Base-by-base conservation (phyloP, 2,329 filamentous ascomycete species). In the Xylariaceae sp. region DNA sequence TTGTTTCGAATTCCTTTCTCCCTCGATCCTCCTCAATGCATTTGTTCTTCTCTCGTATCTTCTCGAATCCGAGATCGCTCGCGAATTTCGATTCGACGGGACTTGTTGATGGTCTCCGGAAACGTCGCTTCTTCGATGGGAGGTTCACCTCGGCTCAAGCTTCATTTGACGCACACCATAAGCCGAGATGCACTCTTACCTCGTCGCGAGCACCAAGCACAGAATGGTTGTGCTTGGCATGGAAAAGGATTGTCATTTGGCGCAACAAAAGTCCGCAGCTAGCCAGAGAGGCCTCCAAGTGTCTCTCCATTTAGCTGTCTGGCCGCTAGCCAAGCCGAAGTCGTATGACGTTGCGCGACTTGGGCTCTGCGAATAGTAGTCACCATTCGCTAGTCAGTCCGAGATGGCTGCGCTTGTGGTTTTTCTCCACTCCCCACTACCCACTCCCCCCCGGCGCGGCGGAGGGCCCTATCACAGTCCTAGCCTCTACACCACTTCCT, bases 311-410 rank as follows among this genome's bases (percentile, higher is more conserved):
- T 8, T 4, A 3, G 3, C 18, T 6, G 7, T 6, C 10, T 51
- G 11, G 18, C 49, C 49, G 49, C 49, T 51, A 35, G 58, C 58
- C 58, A 61, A 62, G 60, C 37, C 58, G 44, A 53, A 52, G 58
- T 62, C 60, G 61, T 61, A 59, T 62, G 60, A 63, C 58, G 57
- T 64, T 54, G 55, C 49, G 60, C 58, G 61, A 49, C 48, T 52
- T 60, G 60, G 56, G 55, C 58, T 59, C 49, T 53, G 52, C 54
- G 45, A 30, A 51, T 53, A 56, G 52, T 58, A 35, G 53, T 54
- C 56, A 55, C 57, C 53, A 64, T 61, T 64, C 60, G 62, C 62
- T 61, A 63, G 61, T 53, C 58, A 50, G 48, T 55, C 62, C 54
- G 51, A 58, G 58, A 61, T 58, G 55, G 49, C 62, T 60, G 60